Conservation (phyloP, 148 eudicot genomes). For the Amaranthus hypochondriacus region DNA sequence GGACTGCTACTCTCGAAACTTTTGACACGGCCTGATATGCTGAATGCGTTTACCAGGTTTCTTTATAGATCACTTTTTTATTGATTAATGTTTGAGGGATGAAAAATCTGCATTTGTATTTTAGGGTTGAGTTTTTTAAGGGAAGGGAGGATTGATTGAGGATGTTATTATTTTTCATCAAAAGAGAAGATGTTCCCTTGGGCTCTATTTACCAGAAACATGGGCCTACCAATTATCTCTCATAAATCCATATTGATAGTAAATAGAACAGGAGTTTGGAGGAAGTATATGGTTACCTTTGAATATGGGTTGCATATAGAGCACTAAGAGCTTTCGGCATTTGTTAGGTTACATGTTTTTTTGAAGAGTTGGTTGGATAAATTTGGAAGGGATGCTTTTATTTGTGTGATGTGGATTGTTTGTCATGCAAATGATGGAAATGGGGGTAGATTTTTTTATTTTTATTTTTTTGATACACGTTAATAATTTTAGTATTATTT, state of each 20-base stretch:
- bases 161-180: not conserved
- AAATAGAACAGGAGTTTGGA: not conserved
- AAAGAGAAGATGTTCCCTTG: too few species aligned
- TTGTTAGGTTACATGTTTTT: not conserved
- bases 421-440: not conserved
- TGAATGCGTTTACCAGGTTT: conserved; percentile 75
- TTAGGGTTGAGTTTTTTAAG: not conserved
- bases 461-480: not conserved
- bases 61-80: not conserved
- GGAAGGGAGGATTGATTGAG: not conserved
- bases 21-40: conserved; percentile 94
- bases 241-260: not conserved
- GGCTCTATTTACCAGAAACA: too few species aligned
- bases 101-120: not conserved
- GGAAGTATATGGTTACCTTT: not conserved
- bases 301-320: not conserved
- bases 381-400: not conserved
- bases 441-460: not conserved
- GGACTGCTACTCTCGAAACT: conserved; percentile 85
- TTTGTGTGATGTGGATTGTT: not conserved
- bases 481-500: not conserved
- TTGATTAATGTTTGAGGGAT: not conserved
- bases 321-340: not conserved
- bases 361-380: not conserved
- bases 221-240: too few species aligned